Conservation (phyloP, 306 rosid genomes). For the Cucumis hystrix region DNA sequence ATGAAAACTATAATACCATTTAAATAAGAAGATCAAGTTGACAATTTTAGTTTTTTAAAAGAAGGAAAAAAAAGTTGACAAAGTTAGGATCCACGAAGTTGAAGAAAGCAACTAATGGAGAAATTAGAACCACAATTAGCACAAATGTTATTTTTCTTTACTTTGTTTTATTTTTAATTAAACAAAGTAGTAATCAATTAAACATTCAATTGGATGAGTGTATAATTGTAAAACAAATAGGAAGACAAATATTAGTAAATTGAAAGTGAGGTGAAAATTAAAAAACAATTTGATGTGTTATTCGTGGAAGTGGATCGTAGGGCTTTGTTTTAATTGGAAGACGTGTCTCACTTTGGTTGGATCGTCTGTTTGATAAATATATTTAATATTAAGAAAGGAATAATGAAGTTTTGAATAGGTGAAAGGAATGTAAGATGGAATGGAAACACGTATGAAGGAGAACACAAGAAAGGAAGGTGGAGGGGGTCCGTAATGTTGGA, state of each 20-base stretch:
- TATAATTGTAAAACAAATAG: not conserved
- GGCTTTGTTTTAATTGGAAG: not conserved
- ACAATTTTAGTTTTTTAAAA: not conserved
- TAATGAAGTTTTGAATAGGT: too few species aligned
- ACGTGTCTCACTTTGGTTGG: not conserved
- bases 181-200: not conserved
- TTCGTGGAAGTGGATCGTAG: not conserved
- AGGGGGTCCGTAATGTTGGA: not conserved
- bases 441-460: not conserved
- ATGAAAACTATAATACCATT: not conserved
- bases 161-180: not conserved
- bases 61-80: not conserved
- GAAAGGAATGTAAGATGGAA: too few species aligned
- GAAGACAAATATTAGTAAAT: too few species aligned
- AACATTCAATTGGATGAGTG: not conserved
- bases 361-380: not conserved
- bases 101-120: not conserved
- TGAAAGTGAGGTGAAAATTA: too few species aligned
- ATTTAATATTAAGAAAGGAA: too few species aligned
- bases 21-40: not conserved
- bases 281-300: too few species aligned
- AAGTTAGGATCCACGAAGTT: not conserved
- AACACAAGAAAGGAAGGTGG: not conserved
- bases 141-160: not conserved
- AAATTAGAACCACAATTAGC: not conserved